These are phyloP conservation scores for Colletotrichum tabaci DNA, from an alignment of 2,329 filamentous ascomycete genomes.

Conservation along the genomic window DNA sequence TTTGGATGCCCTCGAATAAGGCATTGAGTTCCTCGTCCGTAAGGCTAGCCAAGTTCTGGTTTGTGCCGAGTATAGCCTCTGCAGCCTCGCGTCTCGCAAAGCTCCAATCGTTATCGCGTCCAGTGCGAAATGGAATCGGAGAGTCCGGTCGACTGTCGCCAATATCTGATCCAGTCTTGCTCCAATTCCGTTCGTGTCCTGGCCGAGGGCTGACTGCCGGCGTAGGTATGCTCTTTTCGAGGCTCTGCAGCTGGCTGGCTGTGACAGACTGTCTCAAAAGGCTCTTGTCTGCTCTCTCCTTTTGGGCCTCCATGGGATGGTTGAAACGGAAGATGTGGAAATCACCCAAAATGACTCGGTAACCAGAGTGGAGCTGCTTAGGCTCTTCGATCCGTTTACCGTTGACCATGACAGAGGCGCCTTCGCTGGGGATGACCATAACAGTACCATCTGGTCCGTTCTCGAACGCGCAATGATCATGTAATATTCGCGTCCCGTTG, in stretches of 20 bases:
- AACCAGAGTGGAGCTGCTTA: slow-evolving; percentile 89
- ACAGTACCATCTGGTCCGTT: slow-evolving; percentile 89
- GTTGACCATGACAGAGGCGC: slow-evolving; percentile 99
- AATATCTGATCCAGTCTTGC: slow-evolving; percentile 83
- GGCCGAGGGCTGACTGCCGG: slow-evolving; percentile 74
- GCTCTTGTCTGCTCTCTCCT: slow-evolving; percentile 90
- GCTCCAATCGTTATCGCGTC: slow-evolving; percentile 93
- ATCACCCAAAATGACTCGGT: slow-evolving; percentile 94
- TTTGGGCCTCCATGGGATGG: slow-evolving; percentile 94
- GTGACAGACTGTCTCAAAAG: slow-evolving; percentile 87
- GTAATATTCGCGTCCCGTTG: slow-evolving; percentile 92
- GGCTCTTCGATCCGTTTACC: slow-evolving; percentile 90
- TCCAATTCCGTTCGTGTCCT: slow-evolving; percentile 84
- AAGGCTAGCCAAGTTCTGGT: slow-evolving; percentile 91
- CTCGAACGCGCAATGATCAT: slow-evolving; percentile 94
- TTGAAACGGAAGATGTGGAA: slow-evolving; percentile 99
- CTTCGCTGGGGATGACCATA: slow-evolving; percentile 89
- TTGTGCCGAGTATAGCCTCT: slow-evolving; percentile 87
- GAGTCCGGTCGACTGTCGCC: slow-evolving; percentile 86
- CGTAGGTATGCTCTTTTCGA: slow-evolving; percentile 71
- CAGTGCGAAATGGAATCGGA: slow-evolving; percentile 77
- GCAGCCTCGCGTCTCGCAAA: slow-evolving; percentile 95
- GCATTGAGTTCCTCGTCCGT: slow-evolving; percentile 95
- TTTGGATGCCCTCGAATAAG: slow-evolving; percentile 94
- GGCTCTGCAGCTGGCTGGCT: slow-evolving; percentile 70